Evolutionary conservation across 2,329 filamentous ascomycete genomes (phyloP).

Genomic region (Fusarium camptoceras): DNA sequence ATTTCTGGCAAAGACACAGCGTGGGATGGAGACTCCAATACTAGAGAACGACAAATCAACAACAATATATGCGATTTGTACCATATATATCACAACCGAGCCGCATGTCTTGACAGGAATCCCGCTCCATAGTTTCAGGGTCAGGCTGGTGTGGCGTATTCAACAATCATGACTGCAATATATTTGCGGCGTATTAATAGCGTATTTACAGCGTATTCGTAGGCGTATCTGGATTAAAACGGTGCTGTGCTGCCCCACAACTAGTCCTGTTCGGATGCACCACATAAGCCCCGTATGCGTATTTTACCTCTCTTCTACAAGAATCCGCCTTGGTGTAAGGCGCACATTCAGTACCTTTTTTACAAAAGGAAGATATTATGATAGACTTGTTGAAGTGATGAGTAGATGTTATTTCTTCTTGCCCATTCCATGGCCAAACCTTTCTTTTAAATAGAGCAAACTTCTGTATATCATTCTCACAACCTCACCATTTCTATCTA

Average conservation of each 20-base stretch:
- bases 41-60: too few species aligned
- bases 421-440: fast-evolving
- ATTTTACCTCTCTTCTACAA: not conserved
- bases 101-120: too few species aligned
- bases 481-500: fast-evolving
- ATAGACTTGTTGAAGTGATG: fast-evolving
- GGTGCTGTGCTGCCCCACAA: not conserved
- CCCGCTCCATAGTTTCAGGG: too few species aligned
- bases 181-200: too few species aligned
- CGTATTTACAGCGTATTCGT: not conserved
- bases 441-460: fast-evolving
- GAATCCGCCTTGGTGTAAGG: not conserved
- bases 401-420: not conserved
- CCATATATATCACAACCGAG: too few species aligned
- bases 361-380: not conserved
- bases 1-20: fast-evolving
- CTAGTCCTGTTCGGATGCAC: too few species aligned
- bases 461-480: fast-evolving
- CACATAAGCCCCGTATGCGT: not conserved
- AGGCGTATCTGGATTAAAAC: not conserved
- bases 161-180: too few species aligned
- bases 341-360: fast-evolving
- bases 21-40: not conserved
- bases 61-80: too few species aligned
- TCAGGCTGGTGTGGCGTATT: too few species aligned